Conservation (phyloP, 2,329 filamentous ascomycete genomes). For the Herpomyces periplanetae region DNA sequence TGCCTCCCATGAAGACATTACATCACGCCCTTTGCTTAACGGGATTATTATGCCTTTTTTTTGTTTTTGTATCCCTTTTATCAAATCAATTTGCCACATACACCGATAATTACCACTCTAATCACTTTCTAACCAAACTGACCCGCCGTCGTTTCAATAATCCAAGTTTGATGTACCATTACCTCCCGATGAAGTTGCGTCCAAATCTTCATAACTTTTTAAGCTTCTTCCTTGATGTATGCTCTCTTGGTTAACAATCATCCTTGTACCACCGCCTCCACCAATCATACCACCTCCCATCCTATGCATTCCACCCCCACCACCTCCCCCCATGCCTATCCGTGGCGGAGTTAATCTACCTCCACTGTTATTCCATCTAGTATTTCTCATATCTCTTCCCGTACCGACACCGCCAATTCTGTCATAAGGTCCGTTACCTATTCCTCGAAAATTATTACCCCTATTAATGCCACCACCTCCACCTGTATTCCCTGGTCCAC, state of each 20-base stretch:
- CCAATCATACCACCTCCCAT: constrained; percentile 3
- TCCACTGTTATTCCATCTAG: constrained; percentile 9
- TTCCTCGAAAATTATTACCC: constrained; percentile 13
- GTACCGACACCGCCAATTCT: constrained; percentile 7
- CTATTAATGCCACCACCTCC: constrained; percentile 21
- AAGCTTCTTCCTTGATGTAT: constrained; percentile 44
- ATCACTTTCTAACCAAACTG: too few relatives aligned
- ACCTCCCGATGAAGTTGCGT: too few relatives aligned
- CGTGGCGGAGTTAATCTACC: constrained; percentile 12
- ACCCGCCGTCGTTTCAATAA: too few relatives aligned
- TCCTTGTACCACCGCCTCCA: constrained; percentile 16
- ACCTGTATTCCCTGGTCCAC: constrained; percentile 23
- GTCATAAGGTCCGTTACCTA: constrained; percentile 8
- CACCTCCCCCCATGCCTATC: constrained; percentile 9
- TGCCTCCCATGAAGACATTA: too few relatives aligned
- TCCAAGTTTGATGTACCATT: too few relatives aligned
- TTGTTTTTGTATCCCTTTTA: too few relatives aligned
- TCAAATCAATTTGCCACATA: too few relatives aligned
- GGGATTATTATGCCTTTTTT: too few relatives aligned
- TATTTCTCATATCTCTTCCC: constrained; percentile 17
- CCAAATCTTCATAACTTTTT: constrained; percentile 88
- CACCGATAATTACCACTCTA: too few relatives aligned
- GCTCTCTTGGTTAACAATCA: constrained; percentile 29
- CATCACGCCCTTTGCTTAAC: too few relatives aligned
- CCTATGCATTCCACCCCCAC: constrained; percentile 7